A percentile compares a stretch with the other conserved stretches of the same genome.
phyloP scores from a whole-genome alignment of 306 rosid species.

The Clitoria ternatea region DNA sequence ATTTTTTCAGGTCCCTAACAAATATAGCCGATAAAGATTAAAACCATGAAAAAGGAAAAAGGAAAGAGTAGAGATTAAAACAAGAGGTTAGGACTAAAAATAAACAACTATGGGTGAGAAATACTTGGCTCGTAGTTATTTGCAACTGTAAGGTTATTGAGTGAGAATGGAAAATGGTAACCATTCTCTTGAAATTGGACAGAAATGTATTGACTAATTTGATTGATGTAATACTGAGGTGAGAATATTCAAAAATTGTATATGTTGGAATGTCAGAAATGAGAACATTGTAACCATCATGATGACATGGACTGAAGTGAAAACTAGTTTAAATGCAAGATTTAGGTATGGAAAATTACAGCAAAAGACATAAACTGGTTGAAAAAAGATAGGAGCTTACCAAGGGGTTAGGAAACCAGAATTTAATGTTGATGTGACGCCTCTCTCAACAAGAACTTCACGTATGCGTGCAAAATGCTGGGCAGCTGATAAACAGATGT shows the following conservation, averaged over 20 bases:
- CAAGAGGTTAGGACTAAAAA: too few relatives aligned
- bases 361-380: background rate
- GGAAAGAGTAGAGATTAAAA: too few relatives aligned
- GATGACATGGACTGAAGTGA: background rate
- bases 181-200: background rate
- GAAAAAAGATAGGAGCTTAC: conserved; percentile 42
- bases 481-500: conserved; percentile 77
- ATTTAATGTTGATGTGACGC: conserved; percentile 78
- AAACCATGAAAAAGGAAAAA: too few relatives aligned
- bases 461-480: conserved; percentile 81
- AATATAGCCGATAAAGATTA: too few relatives aligned
- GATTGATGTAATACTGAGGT: background rate
- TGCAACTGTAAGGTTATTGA: background rate
- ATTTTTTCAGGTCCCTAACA: too few relatives aligned
- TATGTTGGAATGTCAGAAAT: background rate
- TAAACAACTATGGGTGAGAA: too few relatives aligned
- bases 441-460: conserved; percentile 90
- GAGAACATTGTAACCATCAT: background rate
- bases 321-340: background rate
- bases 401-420: conserved; percentile 94
- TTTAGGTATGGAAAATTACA: background rate
- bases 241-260: background rate
- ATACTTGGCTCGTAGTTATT: too few relatives aligned
- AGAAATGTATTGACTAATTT: background rate
- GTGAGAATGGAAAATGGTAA: background rate